Evolutionary conservation across 495 filamentous ascomycete species (phyloP).

Genomic region (Aspergillus panamensis): DNA sequence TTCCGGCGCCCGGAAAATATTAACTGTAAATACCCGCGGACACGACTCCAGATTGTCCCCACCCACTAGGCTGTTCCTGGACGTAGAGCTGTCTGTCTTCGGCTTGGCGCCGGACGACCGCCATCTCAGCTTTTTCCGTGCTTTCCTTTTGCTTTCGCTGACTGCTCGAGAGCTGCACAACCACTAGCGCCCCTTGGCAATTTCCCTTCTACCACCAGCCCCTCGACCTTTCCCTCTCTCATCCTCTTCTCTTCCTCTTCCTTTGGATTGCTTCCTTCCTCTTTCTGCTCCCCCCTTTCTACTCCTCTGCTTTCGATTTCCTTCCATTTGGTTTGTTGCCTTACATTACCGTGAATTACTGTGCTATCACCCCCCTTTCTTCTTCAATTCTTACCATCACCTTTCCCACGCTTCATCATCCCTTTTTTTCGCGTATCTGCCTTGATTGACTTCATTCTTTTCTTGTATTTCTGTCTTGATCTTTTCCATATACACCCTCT

Average conservation of each 20-base stretch:
- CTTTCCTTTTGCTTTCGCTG: conserved; percentile 30
- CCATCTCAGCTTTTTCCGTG: conserved; percentile 31
- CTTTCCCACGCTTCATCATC: conserved; percentile 10
- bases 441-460: conserved; percentile 7
- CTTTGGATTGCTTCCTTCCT: conserved; percentile 11
- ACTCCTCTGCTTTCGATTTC: conserved; percentile 16
- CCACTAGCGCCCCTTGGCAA: conserved; percentile 49
- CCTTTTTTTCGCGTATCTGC: conserved; percentile 16
- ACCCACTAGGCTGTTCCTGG: conserved; percentile 41
- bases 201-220: conserved; percentile 47
- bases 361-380: conserved; percentile 17
- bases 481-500: conserved; percentile 3
- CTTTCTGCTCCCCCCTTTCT: conserved; percentile 24
- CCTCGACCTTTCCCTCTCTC: conserved; percentile 43
- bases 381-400: conserved; percentile 3
- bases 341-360: conserved; percentile 8
- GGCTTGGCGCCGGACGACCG: conserved; percentile 26
- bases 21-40: conserved; percentile 31
- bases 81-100: conserved; percentile 21
- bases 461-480: conserved; percentile 15
- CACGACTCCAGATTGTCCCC: conserved; percentile 42
- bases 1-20: conserved; percentile 27
- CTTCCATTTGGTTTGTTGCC: conserved; percentile 13
- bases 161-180: conserved; percentile 44
- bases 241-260: conserved; percentile 18